phyloP scores from a whole-genome alignment of 176 grass and related monocot genomes.

The Echinochloa phyllopogon region DNA sequence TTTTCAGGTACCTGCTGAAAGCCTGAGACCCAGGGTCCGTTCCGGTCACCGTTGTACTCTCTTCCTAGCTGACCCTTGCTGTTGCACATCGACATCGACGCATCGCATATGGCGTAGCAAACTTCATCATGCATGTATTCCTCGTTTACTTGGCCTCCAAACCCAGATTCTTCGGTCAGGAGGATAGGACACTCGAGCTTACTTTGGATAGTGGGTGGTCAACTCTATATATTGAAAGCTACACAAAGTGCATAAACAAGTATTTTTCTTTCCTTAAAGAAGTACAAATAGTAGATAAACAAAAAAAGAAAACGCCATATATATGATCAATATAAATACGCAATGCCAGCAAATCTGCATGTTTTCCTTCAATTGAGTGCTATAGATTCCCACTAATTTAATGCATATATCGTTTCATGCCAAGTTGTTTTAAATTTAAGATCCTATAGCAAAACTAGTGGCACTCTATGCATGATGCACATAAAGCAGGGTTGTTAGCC shows the following conservation, averaged over 20 bases:
- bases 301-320: no score
- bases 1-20: neutral
- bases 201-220: neutral
- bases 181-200: neutral
- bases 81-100: neutral
- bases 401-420: neutral
- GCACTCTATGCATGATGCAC: neutral
- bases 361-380: neutral
- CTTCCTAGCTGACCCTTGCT: neutral
- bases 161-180: neutral
- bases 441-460: no score
- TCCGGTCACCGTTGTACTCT: no score
- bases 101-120: neutral
- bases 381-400: neutral
- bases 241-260: neutral
- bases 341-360: neutral
- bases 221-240: slow-evolving; percentile 9
- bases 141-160: neutral
- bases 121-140: neutral
- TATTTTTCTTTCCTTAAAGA: neutral
- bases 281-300: neutral
- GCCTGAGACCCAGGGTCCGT: no score
- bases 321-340: neutral
- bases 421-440: neutral
- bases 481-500: neutral